A percentile compares a stretch with the other conserved stretches of the same genome.
phyloP scores from a whole-genome alignment of 1,139 yeast species.

The Kodamaea sp. region DNA sequence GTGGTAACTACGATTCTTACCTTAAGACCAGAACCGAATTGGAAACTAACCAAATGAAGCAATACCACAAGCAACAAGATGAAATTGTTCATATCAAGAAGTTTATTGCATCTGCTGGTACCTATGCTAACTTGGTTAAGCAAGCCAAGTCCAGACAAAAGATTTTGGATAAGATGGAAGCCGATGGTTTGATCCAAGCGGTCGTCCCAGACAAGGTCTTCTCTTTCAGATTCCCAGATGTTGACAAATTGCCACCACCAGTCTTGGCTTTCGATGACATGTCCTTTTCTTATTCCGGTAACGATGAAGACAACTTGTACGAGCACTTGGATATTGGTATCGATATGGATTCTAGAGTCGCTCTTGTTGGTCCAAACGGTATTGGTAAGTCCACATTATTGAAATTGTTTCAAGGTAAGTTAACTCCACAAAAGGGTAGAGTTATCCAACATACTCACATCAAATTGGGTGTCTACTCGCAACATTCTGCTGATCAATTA shows the following conservation, averaged over 20 bases:
- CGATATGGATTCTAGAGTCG: constrained; percentile 98
- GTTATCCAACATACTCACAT: constrained; percentile 96
- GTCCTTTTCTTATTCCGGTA: constrained; percentile 88
- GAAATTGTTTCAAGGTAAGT: constrained; percentile 93
- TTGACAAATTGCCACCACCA: constrained; percentile 98
- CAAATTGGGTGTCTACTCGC: constrained; percentile 97
- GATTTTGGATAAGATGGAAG: constrained; percentile 99
- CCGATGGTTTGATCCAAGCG: constrained; percentile 94
- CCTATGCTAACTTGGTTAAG: constrained; percentile 96
- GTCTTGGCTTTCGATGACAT: constrained; percentile 95
- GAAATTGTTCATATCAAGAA: constrained; percentile 97
- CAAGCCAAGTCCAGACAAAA: constrained; percentile 99
- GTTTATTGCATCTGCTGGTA: constrained; percentile 99
- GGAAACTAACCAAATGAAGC: constrained; percentile 98
- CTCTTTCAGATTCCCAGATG: constrained; percentile 90
- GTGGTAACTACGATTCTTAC: constrained; percentile 99
- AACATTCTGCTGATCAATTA: constrained; percentile 97
- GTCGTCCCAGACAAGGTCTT: constrained; percentile 92
- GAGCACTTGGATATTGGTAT: constrained; percentile 94
- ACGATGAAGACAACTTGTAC: constrained; percentile 82
- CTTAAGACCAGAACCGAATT: constrained; percentile 89
- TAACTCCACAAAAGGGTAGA: constrained; percentile 87
- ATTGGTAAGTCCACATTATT: constrained; percentile 96
- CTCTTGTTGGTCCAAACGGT: constrained; percentile 99
- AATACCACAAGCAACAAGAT: constrained; percentile 95